Base-by-base conservation (phyloP, 2,329 filamentous ascomycete species). In the Hypoxylon sp. region DNA sequence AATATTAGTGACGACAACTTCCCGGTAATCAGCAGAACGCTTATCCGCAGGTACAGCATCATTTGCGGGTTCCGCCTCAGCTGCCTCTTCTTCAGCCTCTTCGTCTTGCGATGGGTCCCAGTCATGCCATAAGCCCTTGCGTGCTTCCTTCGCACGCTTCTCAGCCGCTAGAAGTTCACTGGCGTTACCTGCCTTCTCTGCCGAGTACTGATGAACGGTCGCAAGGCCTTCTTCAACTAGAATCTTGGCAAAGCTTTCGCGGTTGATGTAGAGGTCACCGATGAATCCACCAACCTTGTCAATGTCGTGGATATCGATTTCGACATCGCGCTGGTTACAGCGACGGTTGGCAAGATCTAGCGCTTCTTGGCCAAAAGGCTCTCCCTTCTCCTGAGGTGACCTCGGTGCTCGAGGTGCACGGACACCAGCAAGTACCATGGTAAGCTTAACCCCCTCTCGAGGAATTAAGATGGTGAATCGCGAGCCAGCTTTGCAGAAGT, bases 251-350 rank as follows among this genome's bases (percentile, higher is more conserved):
- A 99, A 97, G 82, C 92, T 98, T 80, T 98, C 95, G 55, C 94
- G 92, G 83, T 93, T 95, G 78, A 99, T 87, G 78, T 93, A 97
- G 22, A 99, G 85, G 12, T 93, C 92, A 58, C 96, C 96, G 71
- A 99, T 98, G 83, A 99, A 99, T 36, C 96, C 96, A 73, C 96
- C 96, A 24, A 96, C 90, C 84, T 97, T 98, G 84, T 99, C 96
- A 71, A 93, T 92, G 73, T 94, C 93, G 78, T 97, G 90, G 18
- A 99, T 91, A 73, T 99, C 94, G 62, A 99, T 92, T 79, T 98
- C 95, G 50, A 96, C 94, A 78, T 99, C 96, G 57, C 96, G 90
- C 82, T 99, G 96, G 83, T 93, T 91, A 81, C 91, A 93, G 61
- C 94, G 89, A 74, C 88, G 90, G 80, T 93, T 93, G 50, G 95